Evolutionary conservation across 345 rosid genomes (phyloP), one percentile per base, ranked within the genome.

Genomic region (Salix udensis): DNA sequence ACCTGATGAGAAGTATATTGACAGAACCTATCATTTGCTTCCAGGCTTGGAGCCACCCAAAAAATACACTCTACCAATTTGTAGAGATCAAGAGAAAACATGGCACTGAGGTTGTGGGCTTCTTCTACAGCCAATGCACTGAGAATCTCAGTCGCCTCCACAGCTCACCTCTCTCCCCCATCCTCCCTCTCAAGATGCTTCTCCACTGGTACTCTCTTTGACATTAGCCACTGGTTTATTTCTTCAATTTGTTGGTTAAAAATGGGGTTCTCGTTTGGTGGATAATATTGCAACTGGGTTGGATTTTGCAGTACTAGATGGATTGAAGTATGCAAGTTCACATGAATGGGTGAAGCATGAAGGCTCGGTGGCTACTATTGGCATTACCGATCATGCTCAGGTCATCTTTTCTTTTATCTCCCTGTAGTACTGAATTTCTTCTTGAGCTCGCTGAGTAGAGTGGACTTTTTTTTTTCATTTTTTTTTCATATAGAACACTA

Each of bases 261-360:
- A 50, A 61, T 4, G 21, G 66, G 52, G 68, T 3, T 55, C 19
- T 24, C 23, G 23, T 58, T 55, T n/a, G 3, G 62, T 5, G n/a
- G 13, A 2, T 26, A 55, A 12, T 15, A 6, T 23, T 23, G 52
- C 24, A 30, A 18, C 19, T 7, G 4, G 4, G 31, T 21, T 36
- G 61, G 69, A 61, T 66, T 77, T 37, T 77, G 82, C 81, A 95
- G 97, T 95, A 80, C 76, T 95, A 84, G 97, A 95, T 75, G 98
- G 97, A 58, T 78, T 95, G 75, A 95, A 95, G 87, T 93, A 93
- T 81, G 97, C 97, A 83, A 36, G 81, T 40, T 96, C 98, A 42
- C 99, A 96, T 66, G 99, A 93, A 73, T 96, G 97, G 96, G 97
- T 93, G 83, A 93, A 96, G 85, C 94, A 88, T 86, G 97, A 96